Evolutionary conservation across 2,329 filamentous ascomycete genomes (phyloP).

Genomic region (Domatiomyces globalis): DNA sequence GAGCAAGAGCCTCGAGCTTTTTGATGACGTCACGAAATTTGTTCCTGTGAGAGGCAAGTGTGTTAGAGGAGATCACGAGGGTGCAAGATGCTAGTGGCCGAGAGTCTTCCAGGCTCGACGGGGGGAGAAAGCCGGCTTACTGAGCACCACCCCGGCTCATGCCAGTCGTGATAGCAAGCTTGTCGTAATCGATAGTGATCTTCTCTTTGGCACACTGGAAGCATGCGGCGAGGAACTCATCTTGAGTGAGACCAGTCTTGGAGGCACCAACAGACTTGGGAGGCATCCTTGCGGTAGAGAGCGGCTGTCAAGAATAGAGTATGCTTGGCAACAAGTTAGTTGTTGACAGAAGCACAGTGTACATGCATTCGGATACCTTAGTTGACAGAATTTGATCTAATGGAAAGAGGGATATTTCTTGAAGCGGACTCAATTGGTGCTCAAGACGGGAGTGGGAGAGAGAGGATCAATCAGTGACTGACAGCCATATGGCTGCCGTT

Average conservation of each 20-base stretch:
- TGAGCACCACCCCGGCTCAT: slow-evolving; percentile 16
- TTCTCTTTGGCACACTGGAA: slow-evolving; percentile 14
- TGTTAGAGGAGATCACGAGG: slow-evolving; percentile 1
- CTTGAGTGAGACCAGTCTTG: slow-evolving; percentile 3
- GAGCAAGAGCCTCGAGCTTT: slow-evolving; percentile 8
- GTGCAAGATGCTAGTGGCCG: neutral
- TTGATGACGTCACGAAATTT: slow-evolving; percentile 16
- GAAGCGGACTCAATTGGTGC: neutral
- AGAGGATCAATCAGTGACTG: neutral
- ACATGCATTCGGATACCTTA: neutral
- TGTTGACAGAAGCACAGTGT: neutral
- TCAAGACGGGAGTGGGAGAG: neutral
- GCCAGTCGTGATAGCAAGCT: slow-evolving; percentile 6
- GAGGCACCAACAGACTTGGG: neutral
- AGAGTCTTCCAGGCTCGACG: neutral
- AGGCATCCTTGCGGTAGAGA: slow-evolving; percentile 5
- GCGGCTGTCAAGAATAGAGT: neutral
- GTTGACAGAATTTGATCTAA: too few species aligned
- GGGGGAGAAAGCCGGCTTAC: slow-evolving; percentile 10
- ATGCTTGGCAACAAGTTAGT: neutral
- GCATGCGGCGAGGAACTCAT: slow-evolving; percentile 13
- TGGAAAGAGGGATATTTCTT: neutral
- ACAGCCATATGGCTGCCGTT: neutral
- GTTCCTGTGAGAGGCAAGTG: slow-evolving; percentile 11
- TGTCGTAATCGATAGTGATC: slow-evolving; percentile 11